Base-by-base conservation (phyloP, 1,139 yeast species). In the Saccharomyces hybrid region DNA sequence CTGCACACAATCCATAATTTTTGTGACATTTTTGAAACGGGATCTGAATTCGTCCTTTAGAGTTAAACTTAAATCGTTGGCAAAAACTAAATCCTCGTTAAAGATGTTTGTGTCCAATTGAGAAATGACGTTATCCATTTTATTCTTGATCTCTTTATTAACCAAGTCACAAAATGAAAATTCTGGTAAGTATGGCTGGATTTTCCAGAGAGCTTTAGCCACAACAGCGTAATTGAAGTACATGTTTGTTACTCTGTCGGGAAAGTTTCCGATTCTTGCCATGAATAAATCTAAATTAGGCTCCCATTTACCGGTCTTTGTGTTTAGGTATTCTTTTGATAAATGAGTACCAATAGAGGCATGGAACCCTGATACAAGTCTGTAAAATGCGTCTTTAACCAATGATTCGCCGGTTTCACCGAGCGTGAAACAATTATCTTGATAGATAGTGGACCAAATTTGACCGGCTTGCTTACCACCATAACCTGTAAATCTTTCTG, bases 1-100 rank as follows among this genome's bases (percentile, higher is more conserved):
- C 44, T 97, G 97, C 49, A 93, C 98, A 75, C 99, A 93, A 71
- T 93, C 97, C 97, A 95, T 93, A 52, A 93, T 82, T 52, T 88
- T 86, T 32, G 96, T 85, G 34, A 93, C 95, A 68, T 93, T 95
- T 68, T 83, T 84, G 71, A 93, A 95, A 56, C 96, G 84, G 48
- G 80, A 72, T 60, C 95, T 80, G 73, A 93, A 91, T 65, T 93
- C 98, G 59, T 86, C 83, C 62, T 88, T 86, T 19, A 77, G 66
- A 29, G 61, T 62, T 3, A 68, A 62, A 47, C 68, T 69, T 3
- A 75, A 64, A 51, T 72, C 73, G 52, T 79, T 77, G 59, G 80
- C 84, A 70, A 77, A 88, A 64, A 78, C 78, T 57, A 68, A 68
- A 55, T 73, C 74, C 65, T 76, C 96, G 74, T 80, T 82, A 75